A percentile compares a stretch with the other conserved stretches of the same genome.
These are phyloP conservation scores for Teunomyces kruisii DNA, from an alignment of 805 yeast genomes.

Conservation along the genomic window DNA sequence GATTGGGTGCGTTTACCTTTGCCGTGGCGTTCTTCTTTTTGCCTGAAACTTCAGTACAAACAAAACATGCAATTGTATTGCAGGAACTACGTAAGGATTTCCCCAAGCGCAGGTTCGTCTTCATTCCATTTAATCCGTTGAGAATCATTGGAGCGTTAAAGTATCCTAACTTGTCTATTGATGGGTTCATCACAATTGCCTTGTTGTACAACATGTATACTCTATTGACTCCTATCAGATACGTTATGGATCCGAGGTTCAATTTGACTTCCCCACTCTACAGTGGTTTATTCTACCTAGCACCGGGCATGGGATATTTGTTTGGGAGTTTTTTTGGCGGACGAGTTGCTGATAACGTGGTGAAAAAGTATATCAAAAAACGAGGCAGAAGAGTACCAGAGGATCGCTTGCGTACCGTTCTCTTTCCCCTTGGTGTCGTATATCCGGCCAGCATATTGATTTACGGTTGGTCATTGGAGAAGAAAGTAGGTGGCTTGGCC, in stretches of 20 bases:
- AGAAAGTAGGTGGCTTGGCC: constrained; percentile 53
- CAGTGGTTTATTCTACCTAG: constrained; percentile 53
- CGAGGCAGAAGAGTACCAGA: constrained; percentile 51
- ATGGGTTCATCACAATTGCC: constrained; percentile 41
- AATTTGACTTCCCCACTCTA: constrained; percentile 46
- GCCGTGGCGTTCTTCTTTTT: constrained; percentile 37
- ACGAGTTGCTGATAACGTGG: constrained; percentile 48
- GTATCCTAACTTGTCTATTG: constrained; percentile 44
- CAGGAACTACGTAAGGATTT: constrained; percentile 17
- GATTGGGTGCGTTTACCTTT: constrained; percentile 37
- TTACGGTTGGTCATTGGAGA: constrained; percentile 55
- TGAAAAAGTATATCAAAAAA: constrained; percentile 40
- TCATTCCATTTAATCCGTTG: constrained; percentile 47
- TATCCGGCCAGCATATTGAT: constrained; percentile 46
- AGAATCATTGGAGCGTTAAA: constrained; percentile 42
- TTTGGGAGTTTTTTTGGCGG: constrained; percentile 55
- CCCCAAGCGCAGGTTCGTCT: constrained; percentile 38
- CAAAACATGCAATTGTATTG: constrained; percentile 25
- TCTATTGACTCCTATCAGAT: constrained; percentile 54
- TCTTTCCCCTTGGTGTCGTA: constrained; percentile 41
- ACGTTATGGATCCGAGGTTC: constrained; percentile 57
- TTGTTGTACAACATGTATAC: constrained; percentile 51
- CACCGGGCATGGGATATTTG: constrained; percentile 58
- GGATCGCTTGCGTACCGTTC: constrained; percentile 46
- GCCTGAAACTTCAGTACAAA: constrained; percentile 45